Conservation (phyloP, 306 rosid genomes). For the Psophocarpus tetragonolobus region DNA sequence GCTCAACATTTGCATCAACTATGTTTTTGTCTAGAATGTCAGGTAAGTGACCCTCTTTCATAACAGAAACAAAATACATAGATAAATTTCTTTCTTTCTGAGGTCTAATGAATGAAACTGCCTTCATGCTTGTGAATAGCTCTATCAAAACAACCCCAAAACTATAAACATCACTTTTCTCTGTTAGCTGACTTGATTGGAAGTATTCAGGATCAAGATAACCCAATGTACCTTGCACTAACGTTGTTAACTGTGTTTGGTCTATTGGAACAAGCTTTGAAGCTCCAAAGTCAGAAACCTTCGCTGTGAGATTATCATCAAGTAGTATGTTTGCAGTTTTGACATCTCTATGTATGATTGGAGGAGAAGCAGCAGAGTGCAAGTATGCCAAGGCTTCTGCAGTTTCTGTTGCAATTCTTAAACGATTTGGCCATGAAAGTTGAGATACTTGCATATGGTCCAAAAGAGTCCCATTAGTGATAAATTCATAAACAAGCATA, state of each 20-base stretch:
- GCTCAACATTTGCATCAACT: background rate
- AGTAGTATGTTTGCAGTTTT: background rate
- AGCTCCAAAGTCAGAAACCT: background rate
- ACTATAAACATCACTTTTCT: background rate
- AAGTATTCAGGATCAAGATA: background rate
- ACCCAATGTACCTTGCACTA: background rate
- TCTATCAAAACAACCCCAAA: background rate
- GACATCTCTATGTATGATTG: background rate
- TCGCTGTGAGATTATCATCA: background rate
- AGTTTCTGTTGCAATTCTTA: too few species aligned
- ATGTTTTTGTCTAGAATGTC: background rate
- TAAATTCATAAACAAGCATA: too few species aligned
- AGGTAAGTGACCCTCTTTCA: background rate
- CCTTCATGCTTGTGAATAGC: background rate
- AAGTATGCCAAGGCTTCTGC: background rate
- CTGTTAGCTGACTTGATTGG: background rate
- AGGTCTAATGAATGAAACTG: background rate
- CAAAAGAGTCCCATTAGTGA: too few species aligned
- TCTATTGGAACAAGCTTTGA: background rate
- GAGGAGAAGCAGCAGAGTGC: background rate
- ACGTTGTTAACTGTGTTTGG: background rate
- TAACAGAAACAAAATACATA: background rate
- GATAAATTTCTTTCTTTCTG: background rate
- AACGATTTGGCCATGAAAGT: too few species aligned
- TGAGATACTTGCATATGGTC: too few species aligned